Evolutionary conservation across 1,284 basidiomycete species (phyloP), one percentile per base, ranked within the genome.

Genomic region (Kalmanozyma brasiliensis): DNA sequence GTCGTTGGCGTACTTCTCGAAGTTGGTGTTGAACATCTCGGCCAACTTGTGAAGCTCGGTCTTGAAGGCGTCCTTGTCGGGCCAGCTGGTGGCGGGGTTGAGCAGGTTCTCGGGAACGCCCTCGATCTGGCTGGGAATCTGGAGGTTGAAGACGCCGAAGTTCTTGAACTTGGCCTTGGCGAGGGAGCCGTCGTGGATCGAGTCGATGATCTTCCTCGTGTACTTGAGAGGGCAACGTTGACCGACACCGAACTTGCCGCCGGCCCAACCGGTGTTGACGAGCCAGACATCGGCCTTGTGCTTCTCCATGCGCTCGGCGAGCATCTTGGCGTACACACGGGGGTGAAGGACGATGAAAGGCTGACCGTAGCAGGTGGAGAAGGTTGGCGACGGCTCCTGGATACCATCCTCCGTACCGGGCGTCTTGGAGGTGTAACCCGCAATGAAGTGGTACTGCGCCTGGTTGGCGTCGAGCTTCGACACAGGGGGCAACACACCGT

Each of bases 251-350:
- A 89, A 98, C 84, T 93, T 94, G 83, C 95, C 95, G 64, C 92
- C 90, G 56, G 92, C 91, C 95, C 95, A 98, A 79, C 95, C 95
- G 19, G 95, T 98, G 90, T 98, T 98, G 88, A 98, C 92, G 81
- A 98, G 88, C 93, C 93, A 98, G 86, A 94, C 97, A 84, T 95
- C 85, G 81, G 94, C 94, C 68, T 93, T 88, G 86, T 92, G 87
- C 84, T 90, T 88, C 60, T 89, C 85, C 95, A 98, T 98, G 80
- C 92, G 89, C 82, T 93, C 90, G 9, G 95, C 93, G 75, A 99
- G 87, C 96, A 98, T 99, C 84, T 90, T 87, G 48, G 95, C 95
- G 85, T 99, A 99, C 71, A 93, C 68, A 35, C 72, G 70, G 6
- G 84, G 80, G 85, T 96, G 94, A 61, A 97, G 91, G 72, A 98